Evolutionary conservation across 2,329 filamentous ascomycete genomes (phyloP), one percentile per base, ranked within the genome.

Genomic region (Neonectria magnoliae): DNA sequence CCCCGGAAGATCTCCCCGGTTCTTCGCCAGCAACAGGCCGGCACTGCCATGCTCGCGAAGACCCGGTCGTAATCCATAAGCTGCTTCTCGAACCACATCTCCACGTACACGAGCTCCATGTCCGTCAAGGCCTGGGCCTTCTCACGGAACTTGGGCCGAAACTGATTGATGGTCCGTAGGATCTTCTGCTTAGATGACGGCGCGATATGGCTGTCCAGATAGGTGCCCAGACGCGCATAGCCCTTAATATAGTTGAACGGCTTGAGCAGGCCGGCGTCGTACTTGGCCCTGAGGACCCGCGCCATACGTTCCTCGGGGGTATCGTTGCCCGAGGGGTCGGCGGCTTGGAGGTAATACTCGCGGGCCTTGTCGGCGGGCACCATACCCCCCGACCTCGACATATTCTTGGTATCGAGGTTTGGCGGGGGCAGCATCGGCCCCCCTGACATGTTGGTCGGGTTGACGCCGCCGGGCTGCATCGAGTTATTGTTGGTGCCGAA

Each of bases 211-310:
- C 90, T 89, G 75, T 98, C 94, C 85, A 99, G 94, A 78, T 98
- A 99, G 67, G 91, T 90, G 68, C 94, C 93, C 52, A 99, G 83
- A 33, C 94, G 88, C 11, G 93, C 91, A 78, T 99, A 99, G 13
- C 96, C 96, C 75, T 97, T 97, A 72, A 98, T 93, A 79, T 99
- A 99, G 81, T 98, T 98, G 85, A 99, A 99, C 1, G 96, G 96
- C 76, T 94, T 96, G 63, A 99, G 84, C 75, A 99, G 85, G 2
- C 96, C 96, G 1, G 96, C 96, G 71, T 98, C 94, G 80, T 97
- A 97, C 80, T 99, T 99, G 68, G 96, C 96, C 77, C 92, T 93
- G 61, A 99, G 88, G 7, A 99, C 88, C 72, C 96, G 93, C 75
- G 95, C 92, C 93, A 99, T 97, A 65, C 96, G 91, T 78, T 97